Base-by-base conservation (phyloP, 1,139 yeast genomes). In the Maudiozyma humilis region DNA sequence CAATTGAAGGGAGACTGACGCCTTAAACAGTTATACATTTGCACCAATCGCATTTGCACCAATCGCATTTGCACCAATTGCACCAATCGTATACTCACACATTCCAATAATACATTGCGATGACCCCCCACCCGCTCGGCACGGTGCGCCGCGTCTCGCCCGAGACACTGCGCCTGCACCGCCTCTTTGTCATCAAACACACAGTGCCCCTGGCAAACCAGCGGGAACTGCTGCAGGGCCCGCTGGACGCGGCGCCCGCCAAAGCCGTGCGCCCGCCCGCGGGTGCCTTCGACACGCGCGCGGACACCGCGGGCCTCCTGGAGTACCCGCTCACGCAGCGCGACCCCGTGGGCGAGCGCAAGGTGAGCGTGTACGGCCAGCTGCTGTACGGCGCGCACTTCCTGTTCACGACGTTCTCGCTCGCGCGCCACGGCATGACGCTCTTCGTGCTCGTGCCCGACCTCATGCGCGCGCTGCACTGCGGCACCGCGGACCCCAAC, bases 311-410 rank as follows among this genome's bases (percentile, higher is more conserved):
- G 36, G 25, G 10, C 27, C 4, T 36, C 36, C 17, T 41, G 14
- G 51, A 52, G 7, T 53, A 48, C 35, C 40, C 41, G 7, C 48
- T 54, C 52, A 38, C 33, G n/a, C 42, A 44, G 17, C 81, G 73
- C 51, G 97, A 91, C 64, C 78, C 79, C 4, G 75, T 76, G 43
- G 98, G 97, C 18, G 82, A 80, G 48, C 72, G 68, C 30, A 91
- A 91, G 61, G 75, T 91, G 33, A 80, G 78, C 51, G 69, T 62
- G 30, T 57, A 70, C 44, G 98, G 98, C 8, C 67, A 71, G 42
- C 68, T 91, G 45, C 57, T 60, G 38, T 95, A 84, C 1, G 88
- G 78, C 15, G 72, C 96, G 50, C 74, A 76, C 49, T 91, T 74
- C 66, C 72, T 94, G 47, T 81, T 86, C 53, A 78, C 86, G 48